Base-by-base conservation (phyloP, 1,284 basidiomycete species). In the Meira miltonrushii region DNA sequence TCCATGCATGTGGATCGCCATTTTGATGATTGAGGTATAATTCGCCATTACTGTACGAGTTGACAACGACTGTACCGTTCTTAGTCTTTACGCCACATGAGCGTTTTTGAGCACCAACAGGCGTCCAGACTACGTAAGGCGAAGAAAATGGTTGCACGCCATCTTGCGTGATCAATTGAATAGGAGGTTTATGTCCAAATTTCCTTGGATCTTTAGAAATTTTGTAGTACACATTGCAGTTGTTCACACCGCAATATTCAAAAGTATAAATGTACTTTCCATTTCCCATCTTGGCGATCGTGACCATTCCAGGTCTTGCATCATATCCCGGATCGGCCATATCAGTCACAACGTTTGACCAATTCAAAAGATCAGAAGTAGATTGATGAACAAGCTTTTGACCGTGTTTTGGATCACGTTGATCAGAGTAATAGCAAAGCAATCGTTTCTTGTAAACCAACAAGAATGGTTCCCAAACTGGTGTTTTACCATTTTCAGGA, bases 351-450 rank as follows among this genome's bases (percentile, higher is more conserved):
- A 78, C 61, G 2, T 67, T 48, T 2, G 73, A 74, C 79, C 79
- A 80, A 55, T 54, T 75, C 50, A 68, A 62, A 33, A 78, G 64
- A 55, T 80, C 75, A 12, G 66, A 59, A 10, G 78, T 66, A 17
- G 69, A 68, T 55, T 78, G 75, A 60, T 79, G 75, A 11, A 74
- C 76, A 13, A 79, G 57, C 59, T 80, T 79, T 62, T 80, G 78
- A 4, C 78, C 78, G 59, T 79, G 72, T 12, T 33, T 56, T 15
- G 77, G 66, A 56, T 79, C 78, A 2, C 79, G 72, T 60, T 80
- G 78, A 59, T 80, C 79, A 7, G 78, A 79, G 67, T 79, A 80
- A 66, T 75, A 80, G 55, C 74, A 65, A n/a, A n/a, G n/a, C n/a
- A n/a, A n/a, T n/a, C n/a, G n/a, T n/a, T n/a, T n/a, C n/a, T n/a